phyloP scores from a whole-genome alignment of 2,329 filamentous ascomycete genomes.

The Cytospora leucostoma region DNA sequence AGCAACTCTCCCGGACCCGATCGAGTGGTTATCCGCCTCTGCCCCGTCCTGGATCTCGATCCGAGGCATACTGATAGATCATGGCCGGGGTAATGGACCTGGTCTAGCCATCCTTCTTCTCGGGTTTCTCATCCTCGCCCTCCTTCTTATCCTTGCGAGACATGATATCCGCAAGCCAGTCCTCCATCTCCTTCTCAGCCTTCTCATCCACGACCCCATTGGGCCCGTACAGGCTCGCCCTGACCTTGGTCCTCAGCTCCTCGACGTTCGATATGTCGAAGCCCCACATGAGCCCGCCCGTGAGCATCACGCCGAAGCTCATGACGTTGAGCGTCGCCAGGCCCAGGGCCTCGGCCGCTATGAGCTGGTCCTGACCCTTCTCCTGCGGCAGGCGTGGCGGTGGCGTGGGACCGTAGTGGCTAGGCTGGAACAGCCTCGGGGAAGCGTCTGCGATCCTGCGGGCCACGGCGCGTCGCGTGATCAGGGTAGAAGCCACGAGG shows the following conservation, averaged over 20 bases:
- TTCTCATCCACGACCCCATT: slow-evolving; percentile 45
- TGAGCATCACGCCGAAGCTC: slow-evolving; percentile 71
- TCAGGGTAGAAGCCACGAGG: slow-evolving; percentile 67
- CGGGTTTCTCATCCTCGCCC: slow-evolving; percentile 27
- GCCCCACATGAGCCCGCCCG: slow-evolving; percentile 73
- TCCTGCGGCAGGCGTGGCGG: slow-evolving; percentile 34
- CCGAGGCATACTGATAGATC: background rate
- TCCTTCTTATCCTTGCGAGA: slow-evolving; percentile 55
- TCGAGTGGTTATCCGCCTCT: background rate
- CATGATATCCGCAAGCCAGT: slow-evolving; percentile 62
- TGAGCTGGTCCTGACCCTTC: slow-evolving; percentile 62
- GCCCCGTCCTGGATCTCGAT: background rate
- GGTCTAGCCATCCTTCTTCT: slow-evolving; percentile 35
- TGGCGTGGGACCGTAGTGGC: slow-evolving; percentile 42
- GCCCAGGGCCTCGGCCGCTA: slow-evolving; percentile 81
- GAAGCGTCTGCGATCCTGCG: slow-evolving; percentile 62
- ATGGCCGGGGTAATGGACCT: background rate
- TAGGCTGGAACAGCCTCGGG: slow-evolving; percentile 73
- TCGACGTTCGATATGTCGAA: slow-evolving; percentile 73
- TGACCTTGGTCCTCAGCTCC: slow-evolving; percentile 61
- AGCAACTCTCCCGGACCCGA: background rate
- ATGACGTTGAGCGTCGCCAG: slow-evolving; percentile 85
- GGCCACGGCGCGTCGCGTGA: slow-evolving; percentile 70
- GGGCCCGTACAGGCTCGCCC: slow-evolving; percentile 40
- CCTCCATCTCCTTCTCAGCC: slow-evolving; percentile 62